Percentiles rank a stretch among this genome's conserved stretches.
phyloP scores from a whole-genome alignment of 73 alveolate species.

The Paraurostyla sp. region DNA sequence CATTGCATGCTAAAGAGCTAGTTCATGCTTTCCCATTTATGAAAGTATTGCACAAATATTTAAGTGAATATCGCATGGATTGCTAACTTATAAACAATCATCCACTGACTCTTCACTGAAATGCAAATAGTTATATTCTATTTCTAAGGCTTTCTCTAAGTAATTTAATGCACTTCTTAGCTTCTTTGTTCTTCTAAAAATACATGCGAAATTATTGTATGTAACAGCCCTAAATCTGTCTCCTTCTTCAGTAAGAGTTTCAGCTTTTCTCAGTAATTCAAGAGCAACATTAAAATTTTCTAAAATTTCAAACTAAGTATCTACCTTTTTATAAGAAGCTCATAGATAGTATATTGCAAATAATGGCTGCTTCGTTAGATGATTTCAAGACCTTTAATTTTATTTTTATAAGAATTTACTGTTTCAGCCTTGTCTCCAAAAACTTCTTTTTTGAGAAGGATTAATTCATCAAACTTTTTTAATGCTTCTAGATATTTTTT shows the following conservation, averaged over 20 bases:
- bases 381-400: conserved; percentile 76
- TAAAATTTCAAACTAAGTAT: background rate
- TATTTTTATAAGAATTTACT: background rate
- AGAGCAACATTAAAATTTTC: conserved; percentile 87
- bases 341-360: conserved; percentile 91
- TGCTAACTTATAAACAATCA: conserved; percentile 56
- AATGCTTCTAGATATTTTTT: conserved; percentile 85
- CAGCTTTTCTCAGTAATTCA: conserved; percentile 91
- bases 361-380: conserved; percentile 83
- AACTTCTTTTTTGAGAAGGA: conserved; percentile 74
- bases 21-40: conserved; percentile 84
- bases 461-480: conserved; percentile 82
- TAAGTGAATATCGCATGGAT: conserved; percentile 84
- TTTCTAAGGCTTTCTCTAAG: conserved; percentile 88
- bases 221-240: conserved; percentile 87
- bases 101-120: conserved; percentile 69
- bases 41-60: conserved; percentile 86
- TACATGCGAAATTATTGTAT: conserved; percentile 91
- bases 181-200: conserved; percentile 86
- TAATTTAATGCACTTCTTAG: conserved; percentile 88
- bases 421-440: conserved; percentile 85
- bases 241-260: conserved; percentile 78
- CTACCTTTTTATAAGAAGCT: conserved; percentile 75
- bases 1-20: conserved; percentile 89
- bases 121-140: conserved; percentile 77